Percentiles rank a stretch among this genome's conserved stretches.
These are phyloP conservation scores for Brassica carinata DNA, from an alignment of 345 rosid species.

Conservation along the genomic window DNA sequence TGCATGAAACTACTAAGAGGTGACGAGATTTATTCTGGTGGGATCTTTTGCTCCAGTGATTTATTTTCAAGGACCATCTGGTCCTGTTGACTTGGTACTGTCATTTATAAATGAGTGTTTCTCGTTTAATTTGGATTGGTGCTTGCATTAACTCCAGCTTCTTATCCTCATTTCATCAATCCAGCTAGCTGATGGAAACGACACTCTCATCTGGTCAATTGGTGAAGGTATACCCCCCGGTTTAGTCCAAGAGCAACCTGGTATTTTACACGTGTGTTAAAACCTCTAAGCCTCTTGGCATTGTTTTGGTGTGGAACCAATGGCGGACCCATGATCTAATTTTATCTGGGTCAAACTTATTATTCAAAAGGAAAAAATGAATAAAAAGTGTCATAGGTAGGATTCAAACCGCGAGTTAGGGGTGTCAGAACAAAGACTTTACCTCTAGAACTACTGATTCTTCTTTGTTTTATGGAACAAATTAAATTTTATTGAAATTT, in stretches of 20 bases:
- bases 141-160: background rate
- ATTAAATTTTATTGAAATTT: no score
- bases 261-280: background rate
- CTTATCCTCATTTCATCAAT: background rate
- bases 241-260: background rate
- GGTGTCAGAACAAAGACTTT: no score
- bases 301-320: background rate
- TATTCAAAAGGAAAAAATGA: no score
- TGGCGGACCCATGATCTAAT: no score
- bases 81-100: background rate
- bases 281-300: background rate
- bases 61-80: background rate
- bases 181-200: background rate
- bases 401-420: no score
- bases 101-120: background rate
- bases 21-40: background rate
- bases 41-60: background rate
- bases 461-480: no score
- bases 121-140: background rate
- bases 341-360: no score
- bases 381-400: no score
- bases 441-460: no score
- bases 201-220: background rate
- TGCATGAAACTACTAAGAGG: background rate
- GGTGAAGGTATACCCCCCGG: background rate